These are phyloP conservation scores for Pseudogymnoascus sp. DNA, from an alignment of 2,329 filamentous ascomycete species.

Conservation along the genomic window DNA sequence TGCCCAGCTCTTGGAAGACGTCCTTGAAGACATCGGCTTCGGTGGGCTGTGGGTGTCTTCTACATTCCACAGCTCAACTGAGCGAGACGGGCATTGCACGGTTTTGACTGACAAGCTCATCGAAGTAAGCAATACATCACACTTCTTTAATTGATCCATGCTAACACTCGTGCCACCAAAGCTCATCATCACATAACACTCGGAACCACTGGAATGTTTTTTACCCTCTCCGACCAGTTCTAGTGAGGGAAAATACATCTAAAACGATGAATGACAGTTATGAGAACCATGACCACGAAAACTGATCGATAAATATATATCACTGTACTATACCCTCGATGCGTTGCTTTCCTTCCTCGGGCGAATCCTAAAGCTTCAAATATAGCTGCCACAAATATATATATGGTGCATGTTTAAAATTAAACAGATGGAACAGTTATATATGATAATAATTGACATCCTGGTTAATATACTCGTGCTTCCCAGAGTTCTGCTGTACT, in stretches of 20 bases:
- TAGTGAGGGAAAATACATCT: neutral
- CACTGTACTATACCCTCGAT: neutral
- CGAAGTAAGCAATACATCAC: conserved; percentile 20
- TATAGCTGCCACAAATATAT: neutral
- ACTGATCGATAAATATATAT: neutral
- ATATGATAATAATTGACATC: neutral
- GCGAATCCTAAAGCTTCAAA: neutral
- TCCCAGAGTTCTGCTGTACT: no score
- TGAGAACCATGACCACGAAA: neutral
- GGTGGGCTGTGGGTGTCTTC: conserved; percentile 49
- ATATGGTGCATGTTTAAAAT: neutral
- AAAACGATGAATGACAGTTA: neutral
- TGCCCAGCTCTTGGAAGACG: conserved; percentile 41
- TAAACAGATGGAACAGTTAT: neutral
- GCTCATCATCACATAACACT: neutral
- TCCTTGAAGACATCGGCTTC: conserved; percentile 54
- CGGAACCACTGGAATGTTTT: neutral
- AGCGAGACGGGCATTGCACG: conserved; percentile 27
- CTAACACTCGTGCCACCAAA: neutral
- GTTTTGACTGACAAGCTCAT: conserved; percentile 25
- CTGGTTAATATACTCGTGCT: neutral
- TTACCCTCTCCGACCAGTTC: neutral
- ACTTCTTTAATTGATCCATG: neutral
- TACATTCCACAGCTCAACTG: conserved; percentile 26
- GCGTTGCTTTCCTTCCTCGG: neutral